Base-by-base conservation (phyloP, 345 rosid genomes). In the Populus tremula region DNA sequence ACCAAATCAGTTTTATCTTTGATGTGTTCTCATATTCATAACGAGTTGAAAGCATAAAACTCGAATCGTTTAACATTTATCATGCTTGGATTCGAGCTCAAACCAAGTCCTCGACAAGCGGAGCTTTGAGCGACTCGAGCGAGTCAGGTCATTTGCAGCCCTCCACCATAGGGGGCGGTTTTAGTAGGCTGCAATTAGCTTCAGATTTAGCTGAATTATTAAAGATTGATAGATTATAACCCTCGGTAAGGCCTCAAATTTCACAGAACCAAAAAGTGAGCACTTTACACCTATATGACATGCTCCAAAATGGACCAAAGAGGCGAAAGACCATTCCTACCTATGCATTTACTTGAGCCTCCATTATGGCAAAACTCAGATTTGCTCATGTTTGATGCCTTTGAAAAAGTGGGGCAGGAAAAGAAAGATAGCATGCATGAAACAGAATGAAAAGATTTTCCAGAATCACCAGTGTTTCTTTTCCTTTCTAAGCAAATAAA, bases 381-480 rank as follows among this genome's bases (percentile, higher is more conserved):
- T 59, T 59, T 59, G 64, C 64, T 5, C 17, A 17, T 33, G 21
- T 33, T 2, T 65, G 39, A 33, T 33, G 33, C n/a, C 20, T 25
- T 29, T 29, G 5, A 31, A 17, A 29, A 66, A 66, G 38, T 1
- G 23, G 41, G 2, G 63, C 2, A 56, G 21, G 36, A 25, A 65
- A 31, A 31, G 20, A 31, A 21, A 1, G 23, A 29, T 27, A 29
- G 21, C 35, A 31, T 23, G 67, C 38, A 17, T 16, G 5, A 18
- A 33, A 35, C 21, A 36, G 38, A 63, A 63, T 5, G 5, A 29
- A 18, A 18, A 50, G 29, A 43, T 13, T 54, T 29, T 62, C 61
- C 45, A 61, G 69, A 73, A 74, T 71, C 62, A 67, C 63, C 53
- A 76, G 21, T 75, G 49, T 10, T 73, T 35, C 69, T 54, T 4